Evolutionary conservation across 2,329 filamentous ascomycete genomes (phyloP).

Genomic region (Aspergillus chevalieri): DNA sequence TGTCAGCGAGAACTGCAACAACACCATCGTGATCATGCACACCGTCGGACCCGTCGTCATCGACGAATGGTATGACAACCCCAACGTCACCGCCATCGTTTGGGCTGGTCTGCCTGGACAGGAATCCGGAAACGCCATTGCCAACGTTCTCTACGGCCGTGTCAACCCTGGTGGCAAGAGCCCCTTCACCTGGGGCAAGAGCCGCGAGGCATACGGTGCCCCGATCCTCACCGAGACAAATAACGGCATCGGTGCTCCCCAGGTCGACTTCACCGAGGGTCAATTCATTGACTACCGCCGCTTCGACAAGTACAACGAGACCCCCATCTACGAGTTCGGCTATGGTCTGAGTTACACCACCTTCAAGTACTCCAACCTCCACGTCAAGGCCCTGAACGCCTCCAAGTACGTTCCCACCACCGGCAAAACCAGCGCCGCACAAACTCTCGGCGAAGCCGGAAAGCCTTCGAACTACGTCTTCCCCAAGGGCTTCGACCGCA

Average conservation of each 20-base stretch:
- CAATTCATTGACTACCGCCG: conserved; percentile 51
- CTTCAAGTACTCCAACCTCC: conserved; percentile 55
- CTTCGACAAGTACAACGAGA: conserved; percentile 51
- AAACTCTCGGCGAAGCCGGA: conserved; percentile 47
- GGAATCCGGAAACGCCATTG: conserved; percentile 68
- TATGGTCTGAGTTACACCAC: conserved; percentile 59
- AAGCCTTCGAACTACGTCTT: conserved; percentile 50
- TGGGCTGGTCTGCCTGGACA: conserved; percentile 71
- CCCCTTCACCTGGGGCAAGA: conserved; percentile 55
- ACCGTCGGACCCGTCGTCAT: conserved; percentile 74
- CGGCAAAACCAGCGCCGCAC: conserved; percentile 49
- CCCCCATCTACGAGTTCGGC: conserved; percentile 58
- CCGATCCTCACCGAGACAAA: conserved; percentile 54
- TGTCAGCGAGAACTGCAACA: conserved; percentile 69
- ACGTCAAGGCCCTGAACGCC: conserved; percentile 40
- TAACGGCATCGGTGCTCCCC: conserved; percentile 51
- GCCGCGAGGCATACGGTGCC: conserved; percentile 50
- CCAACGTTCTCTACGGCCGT: conserved; percentile 66
- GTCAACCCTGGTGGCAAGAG: conserved; percentile 58
- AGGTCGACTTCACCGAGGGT: conserved; percentile 55
- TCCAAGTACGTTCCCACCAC: conserved; percentile 48
- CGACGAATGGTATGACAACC: conserved; percentile 53
- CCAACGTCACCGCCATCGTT: conserved; percentile 67
- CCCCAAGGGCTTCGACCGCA: conserved; percentile 46
- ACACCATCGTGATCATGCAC: conserved; percentile 90